Base-by-base conservation (phyloP, 495 filamentous ascomycete genomes). In the Halenospora varia region DNA sequence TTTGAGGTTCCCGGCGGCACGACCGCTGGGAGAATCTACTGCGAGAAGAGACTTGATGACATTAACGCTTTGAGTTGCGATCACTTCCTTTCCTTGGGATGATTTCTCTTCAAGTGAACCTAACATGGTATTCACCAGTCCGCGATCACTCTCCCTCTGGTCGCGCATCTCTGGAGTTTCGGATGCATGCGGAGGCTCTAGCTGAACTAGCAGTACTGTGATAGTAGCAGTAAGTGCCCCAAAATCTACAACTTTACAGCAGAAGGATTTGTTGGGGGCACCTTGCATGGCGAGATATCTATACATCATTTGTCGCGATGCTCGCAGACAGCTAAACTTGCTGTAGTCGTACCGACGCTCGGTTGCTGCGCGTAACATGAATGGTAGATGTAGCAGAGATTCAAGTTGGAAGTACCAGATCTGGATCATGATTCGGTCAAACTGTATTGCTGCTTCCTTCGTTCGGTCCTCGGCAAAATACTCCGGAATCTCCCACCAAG, bases 281-380 rank as follows among this genome's bases (percentile, higher is more conserved):
- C 56, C 62, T 0, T 71, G 68, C 57, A 76, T 74, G 17, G 68
- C 46, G 42, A 76, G 60, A 56, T 74, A 77, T 11, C 72, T 67
- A 26, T 56, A 61, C 3, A 77, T 62, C 25, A 79, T 67, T 53
- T 73, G 69, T 13, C 76, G 65, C 18, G 72, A 73, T 2, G 73
- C 65, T 10, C 66, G 65, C 17, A 71, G 53, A 48, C 75, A 79
- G 10, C 68, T 69, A 17, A 67, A 66, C 59, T 74, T 79, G 69
- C 72, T 80, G 58, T 80, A 79, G 51, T 79, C 76, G 63, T 72
- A 74, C 1, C 64, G 68, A 15, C 64, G 62, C 53, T 77, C 76
- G 23, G 70, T 70, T 0, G 74, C 62, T 44, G 73, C 71, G 4
- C 68, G 71, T 3, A 78, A 64, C 71, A 77, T 75, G 55, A 73